phyloP scores from a whole-genome alignment of 2,329 filamentous ascomycete genomes.

The Trichoderma gracile region DNA sequence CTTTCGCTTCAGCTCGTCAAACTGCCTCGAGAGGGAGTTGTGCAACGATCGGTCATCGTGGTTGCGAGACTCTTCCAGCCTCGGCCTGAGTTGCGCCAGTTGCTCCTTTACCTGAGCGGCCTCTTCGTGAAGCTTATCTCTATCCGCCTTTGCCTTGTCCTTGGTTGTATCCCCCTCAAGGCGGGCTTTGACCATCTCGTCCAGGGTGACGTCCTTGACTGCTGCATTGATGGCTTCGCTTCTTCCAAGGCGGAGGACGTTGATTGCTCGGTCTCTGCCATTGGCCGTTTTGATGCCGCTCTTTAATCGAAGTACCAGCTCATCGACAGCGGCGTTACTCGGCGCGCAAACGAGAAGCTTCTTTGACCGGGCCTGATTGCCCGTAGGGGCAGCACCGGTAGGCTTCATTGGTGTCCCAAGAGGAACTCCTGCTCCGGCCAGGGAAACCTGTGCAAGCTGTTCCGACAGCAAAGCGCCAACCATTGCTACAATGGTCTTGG shows the following conservation, averaged over 20 bases:
- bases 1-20: constrained; percentile 74
- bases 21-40: constrained; percentile 68
- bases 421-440: constrained; percentile 37
- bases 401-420: constrained; percentile 38
- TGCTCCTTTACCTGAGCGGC: constrained; percentile 73
- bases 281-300: constrained; percentile 75
- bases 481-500: constrained; percentile 96
- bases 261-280: constrained; percentile 73
- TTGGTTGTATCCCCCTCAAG: constrained; percentile 63
- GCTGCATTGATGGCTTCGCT: constrained; percentile 89
- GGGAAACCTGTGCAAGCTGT: constrained; percentile 39
- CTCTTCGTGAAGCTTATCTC: constrained; percentile 63
- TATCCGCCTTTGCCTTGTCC: constrained; percentile 55
- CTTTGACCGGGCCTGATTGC: constrained; percentile 53
- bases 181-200: constrained; percentile 80
- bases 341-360: constrained; percentile 97
- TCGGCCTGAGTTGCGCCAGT: constrained; percentile 68
- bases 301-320: constrained; percentile 90
- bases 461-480: constrained; percentile 72
- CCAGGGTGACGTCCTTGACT: constrained; percentile 88
- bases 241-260: constrained; percentile 84
- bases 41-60: constrained; percentile 50
- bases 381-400: constrained; percentile 28
- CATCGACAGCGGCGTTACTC: constrained; percentile 96
- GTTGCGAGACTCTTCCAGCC: constrained; percentile 66